phyloP scores from a whole-genome alignment of 768 basidiomycete genomes.

The Suillus subalutaceus region DNA sequence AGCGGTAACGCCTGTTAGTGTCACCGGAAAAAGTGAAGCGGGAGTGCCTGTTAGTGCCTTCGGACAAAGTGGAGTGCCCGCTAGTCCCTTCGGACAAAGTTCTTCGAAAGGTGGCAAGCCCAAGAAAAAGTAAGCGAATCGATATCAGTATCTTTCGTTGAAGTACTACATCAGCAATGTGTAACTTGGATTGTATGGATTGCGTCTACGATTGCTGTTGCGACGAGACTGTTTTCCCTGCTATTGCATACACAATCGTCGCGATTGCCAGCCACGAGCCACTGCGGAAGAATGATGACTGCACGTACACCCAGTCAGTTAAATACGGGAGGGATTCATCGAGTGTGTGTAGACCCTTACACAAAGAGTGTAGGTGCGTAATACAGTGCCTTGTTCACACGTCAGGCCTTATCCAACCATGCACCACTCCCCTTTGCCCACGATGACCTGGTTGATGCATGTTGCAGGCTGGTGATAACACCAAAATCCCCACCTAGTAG shows the following conservation, averaged over 20 bases:
- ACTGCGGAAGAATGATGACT: background rate
- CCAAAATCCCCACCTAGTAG: background rate
- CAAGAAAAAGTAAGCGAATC: background rate
- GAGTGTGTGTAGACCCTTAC: constrained; percentile 2
- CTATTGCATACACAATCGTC: background rate
- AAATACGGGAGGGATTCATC: background rate
- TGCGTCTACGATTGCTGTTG: background rate
- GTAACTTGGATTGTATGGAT: background rate
- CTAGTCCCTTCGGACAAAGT: too few relatives aligned
- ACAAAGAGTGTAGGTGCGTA: background rate
- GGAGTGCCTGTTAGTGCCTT: too few relatives aligned
- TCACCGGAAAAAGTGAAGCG: too few relatives aligned
- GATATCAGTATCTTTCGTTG: background rate
- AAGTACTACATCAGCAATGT: background rate
- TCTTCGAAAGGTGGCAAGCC: too few relatives aligned
- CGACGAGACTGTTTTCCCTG: background rate
- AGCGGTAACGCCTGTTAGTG: too few relatives aligned
- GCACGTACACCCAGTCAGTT: background rate
- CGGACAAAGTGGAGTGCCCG: too few relatives aligned
- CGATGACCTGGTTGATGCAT: background rate
- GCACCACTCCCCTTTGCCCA: background rate
- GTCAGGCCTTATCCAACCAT: background rate
- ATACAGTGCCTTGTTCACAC: background rate
- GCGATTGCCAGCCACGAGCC: background rate
- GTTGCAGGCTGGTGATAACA: background rate